A percentile compares a stretch with the other conserved stretches of the same genome.
phyloP scores from a whole-genome alignment of 2,329 filamentous ascomycete species.

The Xylariales sp. region DNA sequence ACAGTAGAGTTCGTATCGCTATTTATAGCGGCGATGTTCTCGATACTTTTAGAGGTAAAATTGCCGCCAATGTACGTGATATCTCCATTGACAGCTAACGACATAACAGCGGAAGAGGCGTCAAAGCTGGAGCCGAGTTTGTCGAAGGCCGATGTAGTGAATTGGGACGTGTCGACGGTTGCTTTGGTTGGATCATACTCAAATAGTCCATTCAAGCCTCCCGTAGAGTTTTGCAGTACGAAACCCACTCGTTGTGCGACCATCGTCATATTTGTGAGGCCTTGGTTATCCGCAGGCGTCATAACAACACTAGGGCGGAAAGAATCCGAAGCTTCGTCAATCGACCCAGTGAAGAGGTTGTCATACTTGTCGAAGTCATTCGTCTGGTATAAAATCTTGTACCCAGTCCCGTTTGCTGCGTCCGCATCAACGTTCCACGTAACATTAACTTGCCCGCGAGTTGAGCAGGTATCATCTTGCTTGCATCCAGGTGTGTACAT shows the following conservation, averaged over 20 bases:
- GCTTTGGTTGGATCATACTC: conserved; percentile 72
- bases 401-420: conserved; percentile 28
- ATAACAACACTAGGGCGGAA: conserved; percentile 83
- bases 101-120: conserved; percentile 61
- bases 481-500: conserved; percentile 90
- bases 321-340: conserved; percentile 67
- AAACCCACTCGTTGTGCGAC: conserved; percentile 91
- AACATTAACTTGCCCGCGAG: conserved; percentile 77
- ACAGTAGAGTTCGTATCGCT: conserved; percentile 58
- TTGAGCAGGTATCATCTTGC: conserved; percentile 71
- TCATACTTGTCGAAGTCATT: conserved; percentile 98
- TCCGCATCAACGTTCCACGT: conserved; percentile 63
- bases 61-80: conserved; percentile 77
- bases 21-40: conserved; percentile 74
- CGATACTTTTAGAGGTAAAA: conserved; percentile 64
- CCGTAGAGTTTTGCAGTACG: conserved; percentile 66
- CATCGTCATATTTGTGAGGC: conserved; percentile 60
- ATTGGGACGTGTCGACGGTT: conserved; percentile 54
- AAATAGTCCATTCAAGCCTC: conserved; percentile 83
- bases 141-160: conserved; percentile 71
- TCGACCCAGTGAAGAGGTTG: conserved; percentile 78
- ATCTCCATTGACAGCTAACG: conserved; percentile 61
- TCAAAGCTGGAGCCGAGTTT: conserved; percentile 68
- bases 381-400: conserved; percentile 73
- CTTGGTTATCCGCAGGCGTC: conserved; percentile 61